Percentiles rank a stretch among this genome's conserved stretches.
Conservation (phyloP, 805 yeast genomes). For the Starmerella ratchasimensis region DNA sequence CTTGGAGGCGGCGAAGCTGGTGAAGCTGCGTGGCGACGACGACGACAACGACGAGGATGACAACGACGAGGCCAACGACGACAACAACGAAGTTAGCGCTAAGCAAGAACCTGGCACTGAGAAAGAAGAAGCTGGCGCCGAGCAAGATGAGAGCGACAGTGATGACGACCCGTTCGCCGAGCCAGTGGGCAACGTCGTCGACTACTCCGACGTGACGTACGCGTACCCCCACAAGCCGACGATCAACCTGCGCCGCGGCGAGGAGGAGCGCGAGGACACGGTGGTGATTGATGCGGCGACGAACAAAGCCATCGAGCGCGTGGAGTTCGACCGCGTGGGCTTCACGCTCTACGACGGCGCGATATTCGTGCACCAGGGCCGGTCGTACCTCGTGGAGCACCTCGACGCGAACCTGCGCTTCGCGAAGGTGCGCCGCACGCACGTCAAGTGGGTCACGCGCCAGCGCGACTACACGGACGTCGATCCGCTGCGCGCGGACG, state of each 20-base stretch:
- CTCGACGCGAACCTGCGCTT: slow-evolving; percentile 63
- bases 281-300: slow-evolving; percentile 86
- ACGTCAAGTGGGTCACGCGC: slow-evolving; percentile 85
- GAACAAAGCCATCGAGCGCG: slow-evolving; percentile 65
- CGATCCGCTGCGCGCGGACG: slow-evolving; percentile 43
- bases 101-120: neutral
- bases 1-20: slow-evolving; percentile 9
- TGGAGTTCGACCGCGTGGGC: slow-evolving; percentile 77
- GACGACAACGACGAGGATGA: slow-evolving; percentile 1
- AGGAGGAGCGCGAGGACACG: slow-evolving; percentile 59
- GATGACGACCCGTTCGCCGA: neutral
- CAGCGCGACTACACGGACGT: slow-evolving; percentile 90
- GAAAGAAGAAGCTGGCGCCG: neutral
- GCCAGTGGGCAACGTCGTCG: neutral
- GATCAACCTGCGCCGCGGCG: slow-evolving; percentile 72
- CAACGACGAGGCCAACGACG: neutral
- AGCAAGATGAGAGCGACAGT: slow-evolving; percentile 21
- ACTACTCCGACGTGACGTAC: slow-evolving; percentile 25
- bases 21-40: slow-evolving; percentile 26
- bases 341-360: slow-evolving; percentile 90
- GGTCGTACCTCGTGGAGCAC: slow-evolving; percentile 72
- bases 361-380: slow-evolving; percentile 86
- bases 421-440: slow-evolving; percentile 77
- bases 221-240: slow-evolving; percentile 65
- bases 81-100: neutral